Evolutionary conservation across 305 asterid species (phyloP).

Genomic region (Coffea humblotiana): DNA sequence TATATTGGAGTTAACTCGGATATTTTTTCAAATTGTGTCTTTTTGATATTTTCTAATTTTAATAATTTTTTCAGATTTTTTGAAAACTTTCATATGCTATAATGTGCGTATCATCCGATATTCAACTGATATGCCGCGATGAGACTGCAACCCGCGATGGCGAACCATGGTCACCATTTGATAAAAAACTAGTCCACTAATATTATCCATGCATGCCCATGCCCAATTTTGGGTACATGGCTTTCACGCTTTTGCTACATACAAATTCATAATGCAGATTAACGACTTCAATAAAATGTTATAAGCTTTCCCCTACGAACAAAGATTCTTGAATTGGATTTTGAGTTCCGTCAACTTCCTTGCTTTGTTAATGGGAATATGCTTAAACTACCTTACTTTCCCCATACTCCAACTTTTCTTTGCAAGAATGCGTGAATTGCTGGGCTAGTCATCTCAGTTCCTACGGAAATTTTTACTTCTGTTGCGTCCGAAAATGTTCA

Average conservation of each 20-base stretch:
- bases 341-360: neutral
- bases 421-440: constrained; percentile 21
- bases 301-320: neutral
- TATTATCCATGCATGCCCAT: neutral
- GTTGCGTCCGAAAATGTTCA: neutral
- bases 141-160: too few relatives aligned
- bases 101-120: too few relatives aligned
- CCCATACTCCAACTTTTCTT: constrained; percentile 30
- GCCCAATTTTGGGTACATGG: neutral
- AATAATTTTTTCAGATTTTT: too few relatives aligned
- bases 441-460: constrained; percentile 7
- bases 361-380: constrained; percentile 6
- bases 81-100: too few relatives aligned
- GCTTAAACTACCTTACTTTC: constrained; percentile 41
- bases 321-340: neutral
- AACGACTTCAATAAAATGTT: neutral
- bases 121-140: too few relatives aligned
- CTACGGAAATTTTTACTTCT: constrained; percentile 1
- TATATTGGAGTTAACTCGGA: too few relatives aligned
- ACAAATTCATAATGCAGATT: constrained; percentile 11
- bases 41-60: too few relatives aligned
- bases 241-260: neutral
- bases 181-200: constrained; percentile 37
- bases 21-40: too few relatives aligned
- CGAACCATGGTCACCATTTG: constrained; percentile 27